Conservation (phyloP, 192 early-diverging fungal genomes). For the Backusella westeae region DNA sequence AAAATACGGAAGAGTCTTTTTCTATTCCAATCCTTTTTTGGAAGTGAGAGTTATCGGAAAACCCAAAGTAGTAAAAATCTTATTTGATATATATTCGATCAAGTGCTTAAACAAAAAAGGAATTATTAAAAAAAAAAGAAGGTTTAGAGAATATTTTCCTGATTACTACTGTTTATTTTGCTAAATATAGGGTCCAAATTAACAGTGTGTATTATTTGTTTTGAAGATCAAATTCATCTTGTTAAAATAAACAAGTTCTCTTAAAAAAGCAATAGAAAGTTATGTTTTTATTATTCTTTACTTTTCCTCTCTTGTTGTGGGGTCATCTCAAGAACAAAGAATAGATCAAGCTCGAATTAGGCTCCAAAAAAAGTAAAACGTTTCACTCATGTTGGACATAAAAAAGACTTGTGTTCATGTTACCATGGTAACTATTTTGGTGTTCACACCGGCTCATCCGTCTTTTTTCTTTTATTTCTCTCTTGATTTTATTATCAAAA, state of each 20-base stretch:
- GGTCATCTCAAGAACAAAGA: neutral
- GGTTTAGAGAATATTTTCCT: neutral
- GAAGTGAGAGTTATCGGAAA: neutral
- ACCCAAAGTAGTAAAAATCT: neutral
- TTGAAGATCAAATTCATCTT: neutral
- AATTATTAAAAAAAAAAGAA: neutral
- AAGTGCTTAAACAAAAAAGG: neutral
- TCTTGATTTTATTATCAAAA: neutral
- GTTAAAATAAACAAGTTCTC: neutral
- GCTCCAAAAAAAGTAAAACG: neutral
- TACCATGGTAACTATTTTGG: neutral
- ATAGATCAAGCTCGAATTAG: neutral
- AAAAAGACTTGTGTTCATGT: neutral
- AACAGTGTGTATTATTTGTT: constrained; percentile 5
- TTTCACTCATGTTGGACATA: neutral
- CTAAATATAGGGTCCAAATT: neutral
- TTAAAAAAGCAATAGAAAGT: neutral
- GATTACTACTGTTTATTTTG: neutral
- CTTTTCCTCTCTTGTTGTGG: neutral
- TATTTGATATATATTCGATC: neutral
- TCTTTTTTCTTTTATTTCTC: neutral
- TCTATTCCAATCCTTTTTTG: neutral
- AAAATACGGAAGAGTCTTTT: neutral
- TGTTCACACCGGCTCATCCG: neutral
- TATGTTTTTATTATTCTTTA: neutral